Percentiles rank a stretch among this genome's conserved stretches.
These are phyloP conservation scores for Coix lacrymajobi DNA, from an alignment of 176 grass and related monocot species.

Conservation along the genomic window DNA sequence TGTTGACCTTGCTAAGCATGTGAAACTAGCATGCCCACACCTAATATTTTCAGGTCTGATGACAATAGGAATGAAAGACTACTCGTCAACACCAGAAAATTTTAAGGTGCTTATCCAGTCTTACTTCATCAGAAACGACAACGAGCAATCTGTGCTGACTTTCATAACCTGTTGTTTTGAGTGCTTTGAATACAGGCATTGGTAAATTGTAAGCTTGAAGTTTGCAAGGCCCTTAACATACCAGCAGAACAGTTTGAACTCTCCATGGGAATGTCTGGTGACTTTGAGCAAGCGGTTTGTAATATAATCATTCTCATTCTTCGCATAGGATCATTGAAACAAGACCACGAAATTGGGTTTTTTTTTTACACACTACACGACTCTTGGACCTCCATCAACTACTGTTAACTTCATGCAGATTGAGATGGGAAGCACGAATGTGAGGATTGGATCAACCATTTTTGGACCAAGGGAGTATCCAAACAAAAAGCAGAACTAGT, in stretches of 20 bases:
- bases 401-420: conserved; percentile 33
- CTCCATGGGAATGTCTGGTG: conserved; percentile 91
- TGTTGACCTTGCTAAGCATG: conserved; percentile 68
- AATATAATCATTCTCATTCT: not conserved
- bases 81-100: conserved; percentile 84
- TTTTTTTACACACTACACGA: not conserved
- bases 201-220: conserved; percentile 52
- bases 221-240: conserved; percentile 61
- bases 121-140: not conserved
- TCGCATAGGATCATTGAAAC: not conserved
- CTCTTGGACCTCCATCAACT: not conserved
- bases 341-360: not conserved
- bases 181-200: conserved; percentile 38
- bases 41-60: conserved; percentile 86
- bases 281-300: conserved; percentile 90
- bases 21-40: conserved; percentile 62
- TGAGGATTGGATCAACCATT: conserved; percentile 73
- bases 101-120: conserved; percentile 49
- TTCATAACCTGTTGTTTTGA: not conserved
- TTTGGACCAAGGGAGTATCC: conserved; percentile 82
- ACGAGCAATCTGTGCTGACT: not conserved
- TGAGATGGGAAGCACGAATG: conserved; percentile 72
- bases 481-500: conserved; percentile 36
- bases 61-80: conserved; percentile 90
- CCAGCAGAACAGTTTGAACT: conserved; percentile 61